phyloP scores from a whole-genome alignment of 2,329 filamentous ascomycete species.

The Aspergillus japonicus region DNA sequence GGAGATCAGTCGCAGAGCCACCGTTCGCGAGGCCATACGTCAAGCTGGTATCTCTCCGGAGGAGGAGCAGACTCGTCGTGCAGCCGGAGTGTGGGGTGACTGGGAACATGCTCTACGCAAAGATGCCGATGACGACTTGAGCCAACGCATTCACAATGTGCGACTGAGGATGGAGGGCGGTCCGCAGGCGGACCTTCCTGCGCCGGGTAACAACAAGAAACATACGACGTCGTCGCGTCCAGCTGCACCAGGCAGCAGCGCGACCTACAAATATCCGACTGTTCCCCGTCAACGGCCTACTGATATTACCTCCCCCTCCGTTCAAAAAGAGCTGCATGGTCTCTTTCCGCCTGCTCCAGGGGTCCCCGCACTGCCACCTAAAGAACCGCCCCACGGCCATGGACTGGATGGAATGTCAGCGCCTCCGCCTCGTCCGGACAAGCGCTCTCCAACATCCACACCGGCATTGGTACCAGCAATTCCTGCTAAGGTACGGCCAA shows the following conservation, averaged over 20 bases:
- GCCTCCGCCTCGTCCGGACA: slow-evolving; percentile 28
- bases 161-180: slow-evolving; percentile 39
- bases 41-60: slow-evolving; percentile 58
- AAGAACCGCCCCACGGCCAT: slow-evolving; percentile 25
- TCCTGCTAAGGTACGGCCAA: slow-evolving; percentile 27
- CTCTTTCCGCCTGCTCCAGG: slow-evolving; percentile 18
- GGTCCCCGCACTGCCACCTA: slow-evolving; percentile 42
- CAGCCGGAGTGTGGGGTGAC: slow-evolving; percentile 54
- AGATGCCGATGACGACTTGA: slow-evolving; percentile 46
- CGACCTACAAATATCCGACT: slow-evolving; percentile 45
- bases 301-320: slow-evolving; percentile 22
- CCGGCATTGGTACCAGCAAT: slow-evolving; percentile 22
- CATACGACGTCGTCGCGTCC: slow-evolving; percentile 14
- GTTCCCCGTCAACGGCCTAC: slow-evolving; percentile 40
- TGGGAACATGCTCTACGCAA: slow-evolving; percentile 49
- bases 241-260: slow-evolving; percentile 20
- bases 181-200: slow-evolving; percentile 10
- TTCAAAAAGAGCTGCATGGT: slow-evolving; percentile 20
- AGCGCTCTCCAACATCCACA: slow-evolving; percentile 18
- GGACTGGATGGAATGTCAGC: slow-evolving; percentile 19
- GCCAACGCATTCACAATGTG: slow-evolving; percentile 53
- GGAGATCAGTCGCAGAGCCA: slow-evolving; percentile 68
- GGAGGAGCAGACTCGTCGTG: slow-evolving; percentile 57
- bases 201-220: slow-evolving; percentile 13
- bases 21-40: slow-evolving; percentile 56